phyloP scores from a whole-genome alignment of 495 filamentous ascomycete genomes.

The Geopyxis carbonaria region DNA sequence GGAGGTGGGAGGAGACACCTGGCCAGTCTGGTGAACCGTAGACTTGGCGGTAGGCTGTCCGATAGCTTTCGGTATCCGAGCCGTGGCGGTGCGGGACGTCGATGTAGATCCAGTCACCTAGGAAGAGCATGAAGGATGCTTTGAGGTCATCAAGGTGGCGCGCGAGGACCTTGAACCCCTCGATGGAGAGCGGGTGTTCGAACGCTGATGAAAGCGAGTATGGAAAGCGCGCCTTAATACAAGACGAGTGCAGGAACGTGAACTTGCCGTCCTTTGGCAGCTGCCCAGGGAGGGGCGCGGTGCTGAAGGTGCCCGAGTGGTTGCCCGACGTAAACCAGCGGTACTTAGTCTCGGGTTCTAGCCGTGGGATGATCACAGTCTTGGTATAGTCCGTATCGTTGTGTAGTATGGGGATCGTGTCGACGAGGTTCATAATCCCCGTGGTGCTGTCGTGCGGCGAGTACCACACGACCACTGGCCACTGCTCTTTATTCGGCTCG shows the following conservation, averaged over 20 bases:
- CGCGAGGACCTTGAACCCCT: conserved; percentile 52
- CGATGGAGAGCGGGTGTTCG: conserved; percentile 63
- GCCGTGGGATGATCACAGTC: conserved; percentile 37
- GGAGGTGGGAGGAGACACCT: conserved; percentile 47
- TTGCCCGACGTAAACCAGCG: conserved; percentile 71
- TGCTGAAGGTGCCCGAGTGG: conserved; percentile 59
- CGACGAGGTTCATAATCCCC: conserved; percentile 12
- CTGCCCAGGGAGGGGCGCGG: conserved; percentile 46
- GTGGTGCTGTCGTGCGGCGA: conserved; percentile 31
- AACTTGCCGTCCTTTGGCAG: conserved; percentile 45
- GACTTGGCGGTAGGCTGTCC: conserved; percentile 73
- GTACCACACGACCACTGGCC: conserved; percentile 57
- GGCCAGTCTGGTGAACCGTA: conserved; percentile 88
- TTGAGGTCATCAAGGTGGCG: conserved; percentile 27
- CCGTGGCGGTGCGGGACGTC: conserved; percentile 70
- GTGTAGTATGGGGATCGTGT: conserved; percentile 32
- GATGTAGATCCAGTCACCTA: conserved; percentile 97
- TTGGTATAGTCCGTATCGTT: conserved; percentile 69
- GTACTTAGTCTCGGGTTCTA: conserved; percentile 50
- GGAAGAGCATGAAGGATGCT: conserved; percentile 83
- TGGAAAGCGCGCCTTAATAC: conserved; percentile 77
- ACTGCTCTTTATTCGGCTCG: conserved; percentile 56
- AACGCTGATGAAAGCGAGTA: conserved; percentile 73
- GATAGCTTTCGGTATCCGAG: conserved; percentile 52
- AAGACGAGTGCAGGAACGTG: conserved; percentile 79